phyloP scores from a whole-genome alignment of 2,329 filamentous ascomycete species.

The Aspergillus hortae region DNA sequence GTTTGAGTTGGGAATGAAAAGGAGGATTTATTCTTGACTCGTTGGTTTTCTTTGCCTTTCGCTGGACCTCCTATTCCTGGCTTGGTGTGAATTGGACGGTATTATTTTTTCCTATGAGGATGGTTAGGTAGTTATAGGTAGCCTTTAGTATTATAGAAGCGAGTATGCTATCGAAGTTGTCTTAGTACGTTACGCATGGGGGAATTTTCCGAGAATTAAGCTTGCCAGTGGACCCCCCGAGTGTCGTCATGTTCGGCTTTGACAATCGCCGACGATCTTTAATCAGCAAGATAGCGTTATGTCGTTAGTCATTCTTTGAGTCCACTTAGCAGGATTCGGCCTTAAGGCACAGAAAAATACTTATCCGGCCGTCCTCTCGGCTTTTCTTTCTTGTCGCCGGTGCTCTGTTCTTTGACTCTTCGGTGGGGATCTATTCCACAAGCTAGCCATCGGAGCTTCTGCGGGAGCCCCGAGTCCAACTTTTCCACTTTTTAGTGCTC shows the following conservation, averaged over 20 bases:
- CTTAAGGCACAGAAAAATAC: neutral
- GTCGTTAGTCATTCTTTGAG: too few species aligned
- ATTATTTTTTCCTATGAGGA: neutral
- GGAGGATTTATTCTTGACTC: slow-evolving; percentile 4
- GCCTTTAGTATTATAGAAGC: neutral
- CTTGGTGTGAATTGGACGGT: neutral
- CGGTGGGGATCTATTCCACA: too few species aligned
- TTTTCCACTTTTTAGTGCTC: too few species aligned
- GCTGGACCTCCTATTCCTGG: neutral
- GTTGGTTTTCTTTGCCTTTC: neutral
- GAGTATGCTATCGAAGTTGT: neutral
- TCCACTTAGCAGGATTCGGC: neutral
- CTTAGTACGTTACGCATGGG: too few species aligned
- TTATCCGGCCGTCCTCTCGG: neutral
- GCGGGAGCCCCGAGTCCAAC: too few species aligned
- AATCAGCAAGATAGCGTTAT: too few species aligned
- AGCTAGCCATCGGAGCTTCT: neutral
- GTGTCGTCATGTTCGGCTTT: neutral
- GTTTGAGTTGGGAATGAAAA: slow-evolving; percentile 9
- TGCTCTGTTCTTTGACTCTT: neutral
- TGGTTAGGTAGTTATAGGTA: neutral
- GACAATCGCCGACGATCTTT: too few species aligned
- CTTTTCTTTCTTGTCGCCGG: neutral
- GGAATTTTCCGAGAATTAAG: neutral
- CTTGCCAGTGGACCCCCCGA: neutral